Evolutionary conservation across 1,284 basidiomycete species (phyloP).

Genomic region (Sanghuangporus weigelae): DNA sequence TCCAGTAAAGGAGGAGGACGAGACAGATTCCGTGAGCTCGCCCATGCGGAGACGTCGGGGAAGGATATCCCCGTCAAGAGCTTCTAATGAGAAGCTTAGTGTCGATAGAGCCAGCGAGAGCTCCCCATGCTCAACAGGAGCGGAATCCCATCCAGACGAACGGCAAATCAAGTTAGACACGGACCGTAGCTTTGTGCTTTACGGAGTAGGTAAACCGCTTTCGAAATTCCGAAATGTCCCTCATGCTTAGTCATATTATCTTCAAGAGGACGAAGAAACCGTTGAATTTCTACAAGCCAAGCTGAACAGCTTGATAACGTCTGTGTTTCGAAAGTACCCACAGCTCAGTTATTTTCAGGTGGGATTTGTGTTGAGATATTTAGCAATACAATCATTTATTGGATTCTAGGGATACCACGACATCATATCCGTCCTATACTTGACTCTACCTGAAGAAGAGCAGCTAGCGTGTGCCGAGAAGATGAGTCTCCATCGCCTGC

Average conservation of each 20-base stretch:
- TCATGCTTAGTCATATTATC: conserved; percentile 5
- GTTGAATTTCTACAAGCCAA: conserved; percentile 56
- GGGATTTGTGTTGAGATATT: conserved; percentile 18
- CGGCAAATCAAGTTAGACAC: conserved; percentile 83
- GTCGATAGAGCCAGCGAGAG: conserved; percentile 13
- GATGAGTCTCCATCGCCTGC: conserved; percentile 74
- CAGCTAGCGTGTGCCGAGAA: conserved; percentile 60
- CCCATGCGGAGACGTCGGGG: neutral
- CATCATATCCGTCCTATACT: conserved; percentile 80
- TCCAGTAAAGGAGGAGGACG: conserved; percentile 2
- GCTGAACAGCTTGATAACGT: conserved; percentile 70
- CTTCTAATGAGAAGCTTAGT: neutral
- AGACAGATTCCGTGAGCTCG: neutral
- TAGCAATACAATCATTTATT: neutral
- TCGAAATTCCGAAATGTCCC: conserved; percentile 22
- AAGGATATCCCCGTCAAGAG: neutral
- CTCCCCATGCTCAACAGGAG: conserved; percentile 2
- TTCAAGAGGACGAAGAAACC: conserved; percentile 26
- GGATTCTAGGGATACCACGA: conserved; percentile 80
- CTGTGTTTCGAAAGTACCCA: conserved; percentile 69
- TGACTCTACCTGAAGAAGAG: conserved; percentile 65
- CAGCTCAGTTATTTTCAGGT: conserved; percentile 84
- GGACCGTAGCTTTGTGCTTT: conserved; percentile 84
- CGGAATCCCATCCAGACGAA: conserved; percentile 65
- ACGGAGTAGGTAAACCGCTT: conserved; percentile 68